Evolutionary conservation across 202 grass and related monocot genomes (phyloP), one percentile per base, ranked within the genome.

Genomic region (Bolboschoenoplectus hybrid): DNA sequence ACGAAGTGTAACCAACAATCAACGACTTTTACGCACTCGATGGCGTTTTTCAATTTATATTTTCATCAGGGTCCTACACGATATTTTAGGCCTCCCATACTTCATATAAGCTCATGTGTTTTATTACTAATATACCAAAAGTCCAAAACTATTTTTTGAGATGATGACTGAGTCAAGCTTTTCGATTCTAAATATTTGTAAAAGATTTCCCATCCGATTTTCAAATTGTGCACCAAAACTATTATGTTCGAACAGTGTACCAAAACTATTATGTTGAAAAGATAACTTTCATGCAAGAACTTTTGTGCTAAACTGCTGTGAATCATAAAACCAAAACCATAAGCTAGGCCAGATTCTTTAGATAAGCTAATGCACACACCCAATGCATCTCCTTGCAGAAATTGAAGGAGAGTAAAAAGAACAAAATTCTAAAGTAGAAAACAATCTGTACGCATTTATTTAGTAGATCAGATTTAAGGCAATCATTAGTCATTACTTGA

Each of bases 401-500:
- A 11, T 80, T 51, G 13, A 51, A 13, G 36, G 16, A 17, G 19
- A 50, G 7, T 32, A 5, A 16, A 36, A 17, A 49, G 8, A 82
- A 43, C 6, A 45, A 49, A 26, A 40, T n/a, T 19, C 0, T 6
- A 11, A 67, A 51, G 45, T 68, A 71, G 64, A 45, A 71, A 56
- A 70, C 13, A 57, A 55, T 71, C 56, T 20, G 36, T 50, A 84
- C 35, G 47, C 47, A 84, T 84, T 83, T 69, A 68, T 84, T 84
- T 53, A 68, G 64, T 83, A 84, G 66, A 84, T 49, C 66, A 53
- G 13, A 84, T 68, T 84, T 71, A 63, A 19, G 17, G 66, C 82
- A 84, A 67, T 68, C 82, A 84, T 58, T 69, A 70, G 82, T 70
- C 65, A 84, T 70, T 84, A 71, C 64, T 70, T 71, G 36, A 84